A percentile compares a stretch with the other conserved stretches of the same genome.
phyloP scores from a whole-genome alignment of 805 yeast species.

The Lipomyces japonicus region DNA sequence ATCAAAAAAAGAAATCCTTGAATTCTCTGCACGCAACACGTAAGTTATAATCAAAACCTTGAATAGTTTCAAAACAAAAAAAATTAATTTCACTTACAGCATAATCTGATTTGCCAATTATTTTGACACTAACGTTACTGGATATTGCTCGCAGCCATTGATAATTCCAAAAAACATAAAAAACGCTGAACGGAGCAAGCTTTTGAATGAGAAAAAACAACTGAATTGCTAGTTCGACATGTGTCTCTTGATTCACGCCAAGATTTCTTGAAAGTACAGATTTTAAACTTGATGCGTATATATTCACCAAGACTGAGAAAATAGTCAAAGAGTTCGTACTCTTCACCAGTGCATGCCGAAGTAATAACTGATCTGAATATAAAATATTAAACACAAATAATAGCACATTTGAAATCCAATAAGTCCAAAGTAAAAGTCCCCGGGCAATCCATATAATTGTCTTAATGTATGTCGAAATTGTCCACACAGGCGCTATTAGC shows the following conservation, averaged over 20 bases:
- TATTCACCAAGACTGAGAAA: too few relatives aligned
- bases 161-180: constrained; percentile 21
- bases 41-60: neutral
- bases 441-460: constrained; percentile 13
- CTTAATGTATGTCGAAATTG: constrained; percentile 1
- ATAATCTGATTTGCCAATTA: constrained; percentile 11
- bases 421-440: constrained; percentile 4
- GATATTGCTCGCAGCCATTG: constrained; percentile 1
- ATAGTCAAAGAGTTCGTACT: too few relatives aligned
- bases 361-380: too few relatives aligned
- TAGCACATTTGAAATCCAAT: neutral
- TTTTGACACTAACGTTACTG: constrained; percentile 4
- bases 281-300: too few relatives aligned
- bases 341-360: too few relatives aligned
- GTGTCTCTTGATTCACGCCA: too few relatives aligned
- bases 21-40: neutral
- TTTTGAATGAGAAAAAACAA: neutral
- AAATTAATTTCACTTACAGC: constrained; percentile 3
- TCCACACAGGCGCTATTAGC: constrained; percentile 2
- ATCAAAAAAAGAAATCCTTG: constrained; percentile 7
- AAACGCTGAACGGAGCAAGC: constrained; percentile 2
- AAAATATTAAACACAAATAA: constrained; percentile 9
- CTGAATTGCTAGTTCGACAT: too few relatives aligned
- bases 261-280: too few relatives aligned
- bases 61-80: neutral